Percentiles rank a stretch among this genome's conserved stretches.
Evolutionary conservation across 2,329 filamentous ascomycete species (phyloP).

Genomic region (Botryotinia convoluta): DNA sequence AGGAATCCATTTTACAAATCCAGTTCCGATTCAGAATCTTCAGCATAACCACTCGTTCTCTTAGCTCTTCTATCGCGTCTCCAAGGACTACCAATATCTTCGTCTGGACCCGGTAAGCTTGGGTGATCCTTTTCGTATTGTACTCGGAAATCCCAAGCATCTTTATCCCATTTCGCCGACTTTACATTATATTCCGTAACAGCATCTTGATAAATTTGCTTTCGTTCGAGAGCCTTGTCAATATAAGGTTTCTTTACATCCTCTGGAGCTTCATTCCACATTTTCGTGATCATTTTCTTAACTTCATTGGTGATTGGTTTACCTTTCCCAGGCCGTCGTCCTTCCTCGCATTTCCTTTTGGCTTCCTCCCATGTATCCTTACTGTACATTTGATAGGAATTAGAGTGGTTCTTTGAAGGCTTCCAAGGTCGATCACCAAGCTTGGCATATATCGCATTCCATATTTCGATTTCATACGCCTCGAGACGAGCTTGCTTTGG

Average conservation of each 20-base stretch:
- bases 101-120: conserved; percentile 40
- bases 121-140: conserved; percentile 55
- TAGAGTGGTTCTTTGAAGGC: conserved; percentile 71
- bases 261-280: conserved; percentile 78
- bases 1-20: conserved; percentile 25
- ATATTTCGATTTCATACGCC: conserved; percentile 55
- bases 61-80: conserved; percentile 39
- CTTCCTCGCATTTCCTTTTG: conserved; percentile 59
- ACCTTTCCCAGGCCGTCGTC: conserved; percentile 61
- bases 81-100: conserved; percentile 33
- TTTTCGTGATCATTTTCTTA: conserved; percentile 77
- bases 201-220: conserved; percentile 59
- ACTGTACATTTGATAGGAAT: conserved; percentile 87
- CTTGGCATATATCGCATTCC: conserved; percentile 49
- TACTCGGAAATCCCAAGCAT: conserved; percentile 54
- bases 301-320: conserved; percentile 76
- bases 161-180: conserved; percentile 69
- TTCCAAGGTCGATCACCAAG: conserved; percentile 74
- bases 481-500: conserved; percentile 53
- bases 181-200: conserved; percentile 58
- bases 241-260: conserved; percentile 76
- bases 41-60: conserved; percentile 37
- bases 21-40: conserved; percentile 35
- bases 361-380: conserved; percentile 70
- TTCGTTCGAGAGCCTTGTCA: conserved; percentile 69